Conservation (phyloP, 768 basidiomycete species). For the Pisolithus tinctorius region DNA sequence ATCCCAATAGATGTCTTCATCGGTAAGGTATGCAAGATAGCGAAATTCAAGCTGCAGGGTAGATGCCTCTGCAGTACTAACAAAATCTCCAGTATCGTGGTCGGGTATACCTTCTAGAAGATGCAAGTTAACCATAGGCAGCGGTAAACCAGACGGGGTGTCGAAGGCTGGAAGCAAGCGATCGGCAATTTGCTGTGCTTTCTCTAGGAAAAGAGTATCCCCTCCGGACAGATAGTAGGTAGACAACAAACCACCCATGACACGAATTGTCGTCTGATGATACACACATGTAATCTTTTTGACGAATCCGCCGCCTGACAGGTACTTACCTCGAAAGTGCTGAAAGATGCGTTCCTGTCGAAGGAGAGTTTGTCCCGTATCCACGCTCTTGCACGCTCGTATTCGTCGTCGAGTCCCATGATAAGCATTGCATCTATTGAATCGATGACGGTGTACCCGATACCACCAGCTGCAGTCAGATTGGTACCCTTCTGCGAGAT, state of each 20-base stretch:
- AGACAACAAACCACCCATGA: slow-evolving; percentile 85
- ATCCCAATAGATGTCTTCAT: slow-evolving; percentile 73
- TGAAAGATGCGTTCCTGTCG: slow-evolving; percentile 72
- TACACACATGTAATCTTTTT: slow-evolving; percentile 4
- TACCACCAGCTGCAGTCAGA: slow-evolving; percentile 68
- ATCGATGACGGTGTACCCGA: slow-evolving; percentile 87
- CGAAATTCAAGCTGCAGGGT: slow-evolving; percentile 88
- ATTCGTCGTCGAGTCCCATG: slow-evolving; percentile 79
- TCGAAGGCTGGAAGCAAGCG: slow-evolving; percentile 82
- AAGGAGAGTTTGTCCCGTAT: slow-evolving; percentile 61
- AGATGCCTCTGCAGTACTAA: slow-evolving; percentile 81
- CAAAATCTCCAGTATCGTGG: slow-evolving; percentile 49
- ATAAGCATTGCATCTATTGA: slow-evolving; percentile 83
- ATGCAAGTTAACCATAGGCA: slow-evolving; percentile 73
- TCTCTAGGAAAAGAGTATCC: slow-evolving; percentile 65
- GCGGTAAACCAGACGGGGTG: slow-evolving; percentile 73
- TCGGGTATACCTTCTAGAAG: slow-evolving; percentile 54
- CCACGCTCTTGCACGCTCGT: slow-evolving; percentile 72
- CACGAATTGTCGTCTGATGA: slow-evolving; percentile 79
- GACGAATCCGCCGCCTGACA: background rate
- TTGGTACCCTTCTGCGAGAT: slow-evolving; percentile 70
- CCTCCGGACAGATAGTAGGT: slow-evolving; percentile 72
- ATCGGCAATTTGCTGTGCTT: slow-evolving; percentile 78
- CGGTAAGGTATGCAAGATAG: slow-evolving; percentile 77
- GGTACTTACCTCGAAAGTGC: slow-evolving; percentile 78